Base-by-base conservation (phyloP, 2,329 filamentous ascomycete species). In the Didymellaceae sp. region DNA sequence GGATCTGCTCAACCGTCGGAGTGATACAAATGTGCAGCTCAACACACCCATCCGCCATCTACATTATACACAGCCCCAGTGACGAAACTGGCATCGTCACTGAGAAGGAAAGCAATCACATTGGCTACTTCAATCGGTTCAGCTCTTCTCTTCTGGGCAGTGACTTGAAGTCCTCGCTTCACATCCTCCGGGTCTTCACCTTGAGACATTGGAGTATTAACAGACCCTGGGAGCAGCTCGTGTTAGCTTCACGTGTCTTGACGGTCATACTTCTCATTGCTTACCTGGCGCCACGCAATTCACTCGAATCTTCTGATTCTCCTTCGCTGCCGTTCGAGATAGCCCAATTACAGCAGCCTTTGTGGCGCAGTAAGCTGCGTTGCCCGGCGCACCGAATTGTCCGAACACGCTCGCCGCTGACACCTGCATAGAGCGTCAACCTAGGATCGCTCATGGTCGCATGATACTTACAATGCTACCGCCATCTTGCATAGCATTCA, bases 281-380 rank as follows among this genome's bases (percentile, higher is more conserved):
- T 35, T 39, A 58, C 58, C 59, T 33, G 60, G 60, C 20, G 58
- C 41, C 17, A 63, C 52, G 21, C 54, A 59, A 17, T 65, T 65
- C 11, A 65, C 48, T 26, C 62, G 43, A 14, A 65, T 58, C 9
- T 54, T 34, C 30, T 43, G 38, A 14, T 57, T 52, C 28, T 75
- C 71, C 14, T 59, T 58, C 2, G 71, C 70, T 9, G 65, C 69
- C 8, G 59, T 51, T 38, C 55, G 65, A 4, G 65, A 68, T 30
- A 74, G 47, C 9, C 66, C 67, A 14, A 74, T 59, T 7, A 75
- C 67, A 11, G 62, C 71, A 22, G 69, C 66, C 56, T 74, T 71
- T 3, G 44, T 58, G 5, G 65, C 64, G 25, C 52, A 58, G 34
- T 71, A 71, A 2, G 66, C 56, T n/a, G 54, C 59, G 24, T 59